A percentile compares a stretch with the other conserved stretches of the same genome.
Conservation (phyloP, 768 basidiomycete genomes). For the Mycena kentingensis region DNA sequence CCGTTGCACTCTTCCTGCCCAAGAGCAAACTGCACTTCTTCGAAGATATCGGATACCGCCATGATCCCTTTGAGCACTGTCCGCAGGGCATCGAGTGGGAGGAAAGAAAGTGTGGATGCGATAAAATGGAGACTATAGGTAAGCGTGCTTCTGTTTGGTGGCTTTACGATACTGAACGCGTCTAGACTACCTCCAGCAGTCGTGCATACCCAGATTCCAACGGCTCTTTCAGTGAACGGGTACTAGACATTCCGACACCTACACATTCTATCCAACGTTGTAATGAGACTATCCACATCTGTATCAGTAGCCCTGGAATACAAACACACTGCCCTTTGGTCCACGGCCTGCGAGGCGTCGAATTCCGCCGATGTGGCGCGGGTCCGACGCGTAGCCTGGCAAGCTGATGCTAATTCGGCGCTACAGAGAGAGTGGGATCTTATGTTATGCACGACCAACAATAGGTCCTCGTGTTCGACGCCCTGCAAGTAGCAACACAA, state of each 20-base stretch:
- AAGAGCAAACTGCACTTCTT: conserved; percentile 66
- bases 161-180: neutral
- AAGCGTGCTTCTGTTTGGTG: neutral
- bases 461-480: too few species aligned
- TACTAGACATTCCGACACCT: too few species aligned
- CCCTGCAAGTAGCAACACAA: too few species aligned
- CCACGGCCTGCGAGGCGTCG: neutral
- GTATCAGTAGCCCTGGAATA: neutral
- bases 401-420: too few species aligned
- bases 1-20: conserved; percentile 51
- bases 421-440: too few species aligned
- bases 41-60: conserved; percentile 65
- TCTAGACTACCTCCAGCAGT: neutral
- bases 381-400: neutral
- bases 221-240: neutral
- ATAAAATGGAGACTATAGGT: conserved; percentile 9
- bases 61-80: conserved; percentile 65
- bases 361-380: neutral
- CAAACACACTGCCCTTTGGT: too few species aligned
- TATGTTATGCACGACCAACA: too few species aligned
- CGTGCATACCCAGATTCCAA: neutral
- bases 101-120: conserved; percentile 2
- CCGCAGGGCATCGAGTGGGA: conserved; percentile 24
- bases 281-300: neutral
- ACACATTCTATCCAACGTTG: neutral